These are phyloP conservation scores for Coleophoma cylindrospora DNA, from an alignment of 2,329 filamentous ascomycete genomes.

Conservation along the genomic window DNA sequence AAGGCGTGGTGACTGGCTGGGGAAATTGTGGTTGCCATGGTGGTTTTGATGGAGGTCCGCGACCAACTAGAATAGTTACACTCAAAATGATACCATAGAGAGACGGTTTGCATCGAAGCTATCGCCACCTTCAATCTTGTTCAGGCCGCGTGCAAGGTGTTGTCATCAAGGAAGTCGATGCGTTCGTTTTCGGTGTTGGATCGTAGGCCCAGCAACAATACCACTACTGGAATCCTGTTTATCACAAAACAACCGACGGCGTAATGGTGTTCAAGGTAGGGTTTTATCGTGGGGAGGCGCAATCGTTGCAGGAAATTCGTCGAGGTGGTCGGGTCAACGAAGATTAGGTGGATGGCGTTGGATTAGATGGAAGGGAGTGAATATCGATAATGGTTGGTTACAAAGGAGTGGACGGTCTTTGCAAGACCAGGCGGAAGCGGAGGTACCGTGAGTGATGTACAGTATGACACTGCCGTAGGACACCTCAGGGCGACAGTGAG, in stretches of 20 bases:
- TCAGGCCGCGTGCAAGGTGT: too few species aligned
- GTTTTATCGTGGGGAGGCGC: too few species aligned
- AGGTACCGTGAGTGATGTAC: not conserved
- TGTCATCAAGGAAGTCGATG: too few species aligned
- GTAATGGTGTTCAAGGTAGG: too few species aligned
- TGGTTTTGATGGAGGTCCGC: slow-evolving; percentile 6
- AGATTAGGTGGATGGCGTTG: not conserved
- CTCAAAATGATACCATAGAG: slow-evolving; percentile 6
- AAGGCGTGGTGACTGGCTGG: slow-evolving; percentile 4
- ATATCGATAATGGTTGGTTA: not conserved
- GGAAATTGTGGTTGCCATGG: slow-evolving; percentile 8
- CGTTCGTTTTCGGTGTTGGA: too few species aligned
- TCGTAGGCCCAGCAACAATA: too few species aligned
- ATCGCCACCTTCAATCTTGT: too few species aligned
- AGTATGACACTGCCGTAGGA: not conserved
- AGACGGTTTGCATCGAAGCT: not conserved
- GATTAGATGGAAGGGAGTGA: not conserved
- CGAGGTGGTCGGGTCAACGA: not conserved
- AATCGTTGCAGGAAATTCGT: not conserved
- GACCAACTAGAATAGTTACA: slow-evolving; percentile 3
- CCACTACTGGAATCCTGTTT: too few species aligned
- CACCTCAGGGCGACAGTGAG: too few species aligned
- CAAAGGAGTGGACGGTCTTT: slow-evolving; percentile 7
- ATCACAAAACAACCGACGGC: too few species aligned
- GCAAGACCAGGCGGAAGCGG: not conserved